phyloP scores from a whole-genome alignment of 805 yeast species.

The Clavispora carvajalis region DNA sequence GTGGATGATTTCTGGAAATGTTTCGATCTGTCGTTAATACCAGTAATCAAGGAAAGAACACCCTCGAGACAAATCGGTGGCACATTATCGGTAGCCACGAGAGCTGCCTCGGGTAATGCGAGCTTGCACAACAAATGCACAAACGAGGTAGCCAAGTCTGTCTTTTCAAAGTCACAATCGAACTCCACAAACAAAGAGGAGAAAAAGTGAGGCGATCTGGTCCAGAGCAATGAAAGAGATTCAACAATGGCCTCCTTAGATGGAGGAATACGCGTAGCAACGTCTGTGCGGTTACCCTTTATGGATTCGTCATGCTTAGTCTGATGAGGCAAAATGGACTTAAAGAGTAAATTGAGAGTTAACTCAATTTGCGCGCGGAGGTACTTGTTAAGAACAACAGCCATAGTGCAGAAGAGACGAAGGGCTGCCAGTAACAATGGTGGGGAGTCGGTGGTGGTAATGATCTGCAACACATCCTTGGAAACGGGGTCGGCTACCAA shows the following conservation, averaged over 20 bases:
- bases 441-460: constrained; percentile 69
- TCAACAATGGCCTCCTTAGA: constrained; percentile 82
- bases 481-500: constrained; percentile 77
- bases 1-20: constrained; percentile 7
- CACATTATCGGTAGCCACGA: constrained; percentile 72
- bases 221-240: constrained; percentile 76
- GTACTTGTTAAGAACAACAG: constrained; percentile 58
- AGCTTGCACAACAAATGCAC: constrained; percentile 69
- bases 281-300: constrained; percentile 10
- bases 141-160: constrained; percentile 65
- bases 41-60: constrained; percentile 61
- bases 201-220: constrained; percentile 72
- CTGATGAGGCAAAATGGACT: constrained; percentile 43
- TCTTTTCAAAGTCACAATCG: constrained; percentile 86
- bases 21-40: constrained; percentile 50
- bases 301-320: constrained; percentile 14
- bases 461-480: constrained; percentile 75
- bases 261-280: constrained; percentile 28
- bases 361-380: constrained; percentile 80
- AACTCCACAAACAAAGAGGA: constrained; percentile 72
- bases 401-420: constrained; percentile 67
- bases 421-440: constrained; percentile 70
- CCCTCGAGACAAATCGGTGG: constrained; percentile 96
- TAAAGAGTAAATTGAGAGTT: constrained; percentile 58
- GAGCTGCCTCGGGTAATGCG: constrained; percentile 82